These are phyloP conservation scores for Bothriochloa decipiens DNA, from an alignment of 176 grass and related monocot species.

Conservation along the genomic window DNA sequence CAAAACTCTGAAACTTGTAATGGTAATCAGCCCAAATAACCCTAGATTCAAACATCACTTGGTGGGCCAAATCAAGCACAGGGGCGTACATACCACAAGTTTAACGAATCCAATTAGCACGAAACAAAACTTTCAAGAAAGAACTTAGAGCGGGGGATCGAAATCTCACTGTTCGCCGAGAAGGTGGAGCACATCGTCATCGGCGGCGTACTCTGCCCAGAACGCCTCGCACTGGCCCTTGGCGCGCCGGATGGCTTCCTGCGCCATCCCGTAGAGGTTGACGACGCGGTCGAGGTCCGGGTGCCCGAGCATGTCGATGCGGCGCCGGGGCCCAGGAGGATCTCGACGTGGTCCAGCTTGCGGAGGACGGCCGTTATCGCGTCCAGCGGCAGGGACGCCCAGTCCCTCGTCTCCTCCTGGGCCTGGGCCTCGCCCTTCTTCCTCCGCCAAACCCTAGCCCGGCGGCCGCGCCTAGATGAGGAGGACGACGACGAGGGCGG, in stretches of 20 bases:
- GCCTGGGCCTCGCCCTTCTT: not conserved
- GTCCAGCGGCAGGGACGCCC: not conserved
- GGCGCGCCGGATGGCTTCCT: conserved; percentile 33
- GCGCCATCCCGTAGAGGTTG: not conserved
- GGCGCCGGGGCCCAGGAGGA: conserved; percentile 12
- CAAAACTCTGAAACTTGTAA: no score
- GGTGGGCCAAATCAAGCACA: no score
- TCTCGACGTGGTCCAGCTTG: conserved; percentile 19
- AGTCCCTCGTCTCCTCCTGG: not conserved
- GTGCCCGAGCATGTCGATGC: conserved; percentile 19
- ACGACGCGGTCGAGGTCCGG: not conserved
- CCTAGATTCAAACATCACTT: no score
- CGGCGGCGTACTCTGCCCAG: conserved; percentile 30
- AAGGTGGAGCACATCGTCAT: conserved; percentile 34
- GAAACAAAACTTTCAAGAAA: not conserved
- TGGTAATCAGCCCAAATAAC: no score
- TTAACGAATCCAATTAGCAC: not conserved
- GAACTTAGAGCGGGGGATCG: not conserved
- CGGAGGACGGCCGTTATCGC: not conserved
- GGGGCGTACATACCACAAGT: not conserved
- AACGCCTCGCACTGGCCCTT: conserved; percentile 38
- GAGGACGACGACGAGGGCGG: no score
- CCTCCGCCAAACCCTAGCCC: not conserved
- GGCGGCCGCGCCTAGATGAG: not conserved
- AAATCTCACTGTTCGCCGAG: conserved; percentile 32